Conservation (phyloP, 2,329 filamentous ascomycete genomes). For the Coniochaeta prunicola region DNA sequence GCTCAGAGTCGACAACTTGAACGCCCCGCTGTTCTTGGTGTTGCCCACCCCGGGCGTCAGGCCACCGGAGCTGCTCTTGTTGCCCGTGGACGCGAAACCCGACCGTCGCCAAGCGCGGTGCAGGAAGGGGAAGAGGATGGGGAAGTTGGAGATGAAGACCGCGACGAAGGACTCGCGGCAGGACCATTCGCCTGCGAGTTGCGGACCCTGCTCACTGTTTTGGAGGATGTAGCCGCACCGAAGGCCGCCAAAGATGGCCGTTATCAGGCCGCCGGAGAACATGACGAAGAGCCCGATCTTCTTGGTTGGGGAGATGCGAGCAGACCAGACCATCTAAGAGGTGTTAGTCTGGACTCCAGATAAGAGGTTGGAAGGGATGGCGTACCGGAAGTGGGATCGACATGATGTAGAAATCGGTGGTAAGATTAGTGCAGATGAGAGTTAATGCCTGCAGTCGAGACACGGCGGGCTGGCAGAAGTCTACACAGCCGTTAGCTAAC, state of each 20-base stretch:
- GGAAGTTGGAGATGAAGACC: conserved; percentile 14
- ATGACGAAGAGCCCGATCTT: neutral
- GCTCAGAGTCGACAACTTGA: neutral
- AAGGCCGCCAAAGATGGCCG: neutral
- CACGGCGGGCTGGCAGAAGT: neutral
- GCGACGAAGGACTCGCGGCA: conserved; percentile 17
- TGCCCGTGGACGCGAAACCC: neutral
- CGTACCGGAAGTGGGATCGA: neutral
- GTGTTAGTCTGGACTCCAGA: neutral
- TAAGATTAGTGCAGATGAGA: neutral
- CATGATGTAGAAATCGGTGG: conserved; percentile 1
- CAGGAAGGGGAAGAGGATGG: neutral
- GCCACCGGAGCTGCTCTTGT: neutral
- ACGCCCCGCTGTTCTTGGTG: neutral
- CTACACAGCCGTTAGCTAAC: neutral
- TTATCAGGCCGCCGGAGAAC: neutral
- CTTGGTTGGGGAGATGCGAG: neutral
- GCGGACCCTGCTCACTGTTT: neutral
- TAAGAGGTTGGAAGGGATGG: neutral
- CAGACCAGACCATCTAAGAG: neutral
- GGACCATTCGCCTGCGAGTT: neutral
- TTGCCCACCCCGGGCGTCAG: neutral
- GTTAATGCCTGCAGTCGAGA: neutral
- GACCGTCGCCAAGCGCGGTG: neutral
- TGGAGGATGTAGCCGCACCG: neutral